A percentile compares a stretch with the other conserved stretches of the same genome.
phyloP scores from a whole-genome alignment of 2,329 filamentous ascomycete genomes.

The Diaporthe aspalathi region DNA sequence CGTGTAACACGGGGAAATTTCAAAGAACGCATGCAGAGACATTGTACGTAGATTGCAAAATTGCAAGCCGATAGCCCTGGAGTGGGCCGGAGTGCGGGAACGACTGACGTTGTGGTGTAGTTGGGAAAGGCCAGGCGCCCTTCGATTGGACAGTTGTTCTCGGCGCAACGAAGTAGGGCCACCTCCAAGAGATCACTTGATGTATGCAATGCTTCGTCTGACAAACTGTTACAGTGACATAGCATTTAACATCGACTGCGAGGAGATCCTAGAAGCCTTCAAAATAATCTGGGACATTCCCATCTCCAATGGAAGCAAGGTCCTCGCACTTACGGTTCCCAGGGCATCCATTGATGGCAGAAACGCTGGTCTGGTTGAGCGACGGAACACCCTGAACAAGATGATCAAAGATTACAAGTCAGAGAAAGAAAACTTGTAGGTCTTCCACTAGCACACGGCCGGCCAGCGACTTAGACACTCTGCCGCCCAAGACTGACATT shows the following conservation, averaged over 20 bases:
- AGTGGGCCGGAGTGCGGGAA: not conserved
- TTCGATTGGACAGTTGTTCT: conserved; percentile 73
- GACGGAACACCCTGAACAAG: conserved; percentile 58
- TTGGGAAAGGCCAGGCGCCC: conserved; percentile 33
- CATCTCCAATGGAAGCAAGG: conserved; percentile 61
- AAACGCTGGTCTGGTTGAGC: not conserved
- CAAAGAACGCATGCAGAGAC: conserved; percentile 42
- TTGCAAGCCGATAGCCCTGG: not conserved
- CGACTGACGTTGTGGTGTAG: conserved; percentile 3
- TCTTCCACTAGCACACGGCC: conserved; percentile 17
- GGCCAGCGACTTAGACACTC: not conserved
- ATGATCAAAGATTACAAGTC: conserved; percentile 62
- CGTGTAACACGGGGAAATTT: conserved; percentile 43
- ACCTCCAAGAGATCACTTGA: not conserved
- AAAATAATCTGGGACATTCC: conserved; percentile 62
- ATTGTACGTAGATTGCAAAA: conserved; percentile 40
- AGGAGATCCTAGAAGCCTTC: conserved; percentile 61
- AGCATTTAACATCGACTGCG: conserved; percentile 50
- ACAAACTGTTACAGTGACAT: conserved; percentile 58
- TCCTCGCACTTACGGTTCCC: conserved; percentile 73
- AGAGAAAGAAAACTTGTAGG: conserved; percentile 65
- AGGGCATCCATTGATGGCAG: conserved; percentile 54
- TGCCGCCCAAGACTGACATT: not conserved
- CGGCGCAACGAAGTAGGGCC: conserved; percentile 68
- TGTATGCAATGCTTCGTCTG: not conserved